A percentile compares a stretch with the other conserved stretches of the same genome.
These are phyloP conservation scores for Microcyclospora tardicrescens DNA, from an alignment of 2,329 filamentous ascomycete species.

Conservation along the genomic window DNA sequence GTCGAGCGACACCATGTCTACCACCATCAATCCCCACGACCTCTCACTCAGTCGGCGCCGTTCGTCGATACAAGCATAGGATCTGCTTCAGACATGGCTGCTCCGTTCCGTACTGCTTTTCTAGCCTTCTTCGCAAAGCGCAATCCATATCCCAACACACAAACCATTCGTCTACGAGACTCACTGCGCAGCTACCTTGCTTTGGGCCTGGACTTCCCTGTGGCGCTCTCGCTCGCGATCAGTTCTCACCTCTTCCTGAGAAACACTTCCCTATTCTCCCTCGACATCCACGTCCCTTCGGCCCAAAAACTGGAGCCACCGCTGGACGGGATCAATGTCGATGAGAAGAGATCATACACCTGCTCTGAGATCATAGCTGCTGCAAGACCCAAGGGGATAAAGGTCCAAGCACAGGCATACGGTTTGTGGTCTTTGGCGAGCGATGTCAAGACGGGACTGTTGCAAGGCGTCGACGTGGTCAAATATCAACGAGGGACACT, in stretches of 20 bases:
- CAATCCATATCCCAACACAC: constrained; percentile 14
- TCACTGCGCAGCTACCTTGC: constrained; percentile 24
- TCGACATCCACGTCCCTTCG: constrained; percentile 23
- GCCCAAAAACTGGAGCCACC: constrained; percentile 17
- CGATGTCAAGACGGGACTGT: constrained; percentile 17
- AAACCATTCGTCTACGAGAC: constrained; percentile 24
- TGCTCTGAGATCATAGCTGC: constrained; percentile 15
- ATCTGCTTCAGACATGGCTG: constrained; percentile 1
- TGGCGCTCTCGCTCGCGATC: constrained; percentile 21
- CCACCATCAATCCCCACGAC: too few relatives aligned
- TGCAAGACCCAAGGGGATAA: constrained; percentile 11
- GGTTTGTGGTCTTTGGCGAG: constrained; percentile 23
- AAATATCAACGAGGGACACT: constrained; percentile 20
- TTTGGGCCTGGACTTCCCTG: constrained; percentile 26
- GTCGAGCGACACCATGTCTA: too few relatives aligned
- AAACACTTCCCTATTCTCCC: constrained; percentile 21
- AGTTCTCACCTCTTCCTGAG: constrained; percentile 21
- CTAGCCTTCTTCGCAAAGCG: constrained; percentile 24
- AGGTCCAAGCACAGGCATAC: constrained; percentile 17
- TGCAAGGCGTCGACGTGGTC: constrained; percentile 21
- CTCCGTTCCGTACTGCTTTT: constrained; percentile 24
- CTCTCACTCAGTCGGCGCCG: too few relatives aligned
- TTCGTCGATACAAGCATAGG: too few relatives aligned
- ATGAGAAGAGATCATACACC: constrained; percentile 19
- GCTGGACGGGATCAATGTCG: constrained; percentile 19